Base-by-base conservation (phyloP, 176 grass and related monocot species). In the Zizania latifolia region DNA sequence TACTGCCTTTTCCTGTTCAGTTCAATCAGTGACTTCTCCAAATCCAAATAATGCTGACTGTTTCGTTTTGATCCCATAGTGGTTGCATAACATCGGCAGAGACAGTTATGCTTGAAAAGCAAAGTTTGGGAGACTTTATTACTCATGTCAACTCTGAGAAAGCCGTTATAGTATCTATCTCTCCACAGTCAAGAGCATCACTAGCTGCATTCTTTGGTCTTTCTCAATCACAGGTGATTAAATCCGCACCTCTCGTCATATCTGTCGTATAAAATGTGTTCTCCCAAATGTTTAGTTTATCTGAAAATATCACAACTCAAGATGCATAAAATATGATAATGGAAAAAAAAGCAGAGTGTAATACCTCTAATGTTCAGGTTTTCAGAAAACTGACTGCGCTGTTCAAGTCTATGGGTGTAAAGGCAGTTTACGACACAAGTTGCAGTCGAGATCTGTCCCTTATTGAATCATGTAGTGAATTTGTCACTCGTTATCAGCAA, bases 31-130 rank as follows among this genome's bases (percentile, higher is more conserved):
- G 32, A 23, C 15, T 24, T 75, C 24, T 26, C 16, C 29, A 59
- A 65, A 12, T 82, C 54, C 21, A 30, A 39, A 78, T 15, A 51
- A 60, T 26, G 37, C 67, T 86, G 27, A 74, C 44, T 44, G 31
- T 54, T 51, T 41, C 41, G 29, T 76, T 73, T 81, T 84, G 45
- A 59, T 85, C 62, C 81, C 81, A 70, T 78, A 98, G 95, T 88
- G 95, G 95, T 21, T 98, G 95, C 54, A 81, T 98, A 72, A 94
- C 95, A 60, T 98, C 95, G 35, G 95, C 95, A 68, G 95, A 98
- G 71, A 98, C 91, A 2, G 75, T 98, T 75, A 98, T 98, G 95
- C 95, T 98, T 15, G 95, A 98, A 89, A 98, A 98, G 53, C 95
- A 98, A 89, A 94, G 86, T 72, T 72, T 98, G 82, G 81, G 80